Conservation (phyloP, 2,329 filamentous ascomycete species). For the Xylariaceae sp. region DNA sequence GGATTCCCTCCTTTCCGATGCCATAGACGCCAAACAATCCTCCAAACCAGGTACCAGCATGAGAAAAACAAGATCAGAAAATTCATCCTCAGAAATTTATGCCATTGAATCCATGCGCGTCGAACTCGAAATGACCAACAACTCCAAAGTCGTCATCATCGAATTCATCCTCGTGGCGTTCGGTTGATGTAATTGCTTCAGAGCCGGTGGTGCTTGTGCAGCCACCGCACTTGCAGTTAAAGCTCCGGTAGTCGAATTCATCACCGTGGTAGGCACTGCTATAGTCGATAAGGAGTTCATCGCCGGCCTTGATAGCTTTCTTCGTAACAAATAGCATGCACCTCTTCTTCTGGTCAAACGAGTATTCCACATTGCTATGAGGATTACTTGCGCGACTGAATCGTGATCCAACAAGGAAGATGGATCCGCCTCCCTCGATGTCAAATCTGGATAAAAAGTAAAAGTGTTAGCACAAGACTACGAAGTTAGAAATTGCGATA, state of each 20-base stretch:
- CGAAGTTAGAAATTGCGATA: background rate
- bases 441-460: conserved; percentile 12
- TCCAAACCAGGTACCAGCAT: too few species aligned
- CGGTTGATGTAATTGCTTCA: too few species aligned
- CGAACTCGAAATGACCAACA: too few species aligned
- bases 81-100: too few species aligned
- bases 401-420: conserved; percentile 50
- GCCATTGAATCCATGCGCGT: too few species aligned
- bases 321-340: conserved; percentile 42
- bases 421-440: conserved; percentile 22
- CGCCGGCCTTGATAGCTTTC: conserved; percentile 38
- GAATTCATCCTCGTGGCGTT: background rate
- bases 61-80: too few species aligned
- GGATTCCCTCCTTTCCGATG: too few species aligned
- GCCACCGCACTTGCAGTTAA: conserved; percentile 48
- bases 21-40: too few species aligned
- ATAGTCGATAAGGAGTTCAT: conserved; percentile 52
- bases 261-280: conserved; percentile 34
- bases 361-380: conserved; percentile 42
- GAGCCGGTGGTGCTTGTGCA: conserved; percentile 37
- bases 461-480: background rate
- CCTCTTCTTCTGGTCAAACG: conserved; percentile 34
- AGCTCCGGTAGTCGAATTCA: conserved; percentile 47
- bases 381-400: conserved; percentile 57
- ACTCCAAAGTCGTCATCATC: too few species aligned